phyloP scores from a whole-genome alignment of 2,329 filamentous ascomycete species.

The Aspergillus costaricaensis region DNA sequence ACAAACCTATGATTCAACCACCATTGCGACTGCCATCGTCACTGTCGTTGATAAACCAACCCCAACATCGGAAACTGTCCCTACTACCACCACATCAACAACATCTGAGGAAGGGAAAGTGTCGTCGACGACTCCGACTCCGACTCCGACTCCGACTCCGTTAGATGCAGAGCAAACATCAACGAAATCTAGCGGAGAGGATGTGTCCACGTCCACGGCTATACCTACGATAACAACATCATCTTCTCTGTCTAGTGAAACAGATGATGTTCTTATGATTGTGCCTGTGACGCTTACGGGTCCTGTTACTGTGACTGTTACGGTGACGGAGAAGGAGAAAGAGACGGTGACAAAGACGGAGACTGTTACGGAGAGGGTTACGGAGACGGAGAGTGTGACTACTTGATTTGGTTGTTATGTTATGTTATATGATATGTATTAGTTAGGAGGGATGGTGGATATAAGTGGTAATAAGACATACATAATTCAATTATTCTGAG shows the following conservation, averaged over 20 bases:
- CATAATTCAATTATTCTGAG: no score
- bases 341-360: conserved; percentile 16
- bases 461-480: no score
- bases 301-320: conserved; percentile 19
- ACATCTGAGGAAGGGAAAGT: background rate
- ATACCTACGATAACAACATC: background rate
- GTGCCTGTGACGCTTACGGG: conserved; percentile 19
- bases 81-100: background rate
- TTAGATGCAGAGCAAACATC: no score
- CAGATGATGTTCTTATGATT: conserved; percentile 7
- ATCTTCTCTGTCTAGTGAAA: background rate
- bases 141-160: background rate
- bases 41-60: no score
- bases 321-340: conserved; percentile 14
- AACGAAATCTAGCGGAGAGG: background rate
- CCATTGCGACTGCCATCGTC: background rate
- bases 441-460: no score
- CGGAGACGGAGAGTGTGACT: conserved; percentile 9
- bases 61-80: background rate
- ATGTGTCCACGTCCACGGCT: background rate
- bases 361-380: conserved; percentile 11
- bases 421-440: background rate
- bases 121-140: background rate
- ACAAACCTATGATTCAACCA: background rate
- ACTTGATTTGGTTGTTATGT: background rate